Evolutionary conservation across 169 alveolate genomes (phyloP).

Genomic region (Plasmodium gallinaceum): DNA sequence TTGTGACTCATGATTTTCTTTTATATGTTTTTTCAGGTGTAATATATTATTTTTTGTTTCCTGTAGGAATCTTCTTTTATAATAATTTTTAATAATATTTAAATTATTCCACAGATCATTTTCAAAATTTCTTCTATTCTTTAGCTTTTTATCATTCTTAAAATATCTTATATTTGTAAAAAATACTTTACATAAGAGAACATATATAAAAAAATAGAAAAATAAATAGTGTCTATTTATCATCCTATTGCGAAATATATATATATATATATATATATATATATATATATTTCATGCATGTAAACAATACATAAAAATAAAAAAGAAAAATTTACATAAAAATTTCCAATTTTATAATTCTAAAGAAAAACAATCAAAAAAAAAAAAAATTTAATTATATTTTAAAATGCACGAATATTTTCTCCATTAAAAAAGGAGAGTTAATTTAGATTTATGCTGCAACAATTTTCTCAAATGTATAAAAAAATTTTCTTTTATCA

Average conservation of each 20-base stretch:
- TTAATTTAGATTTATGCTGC: too few relatives aligned
- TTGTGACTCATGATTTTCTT: background rate
- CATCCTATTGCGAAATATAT: background rate
- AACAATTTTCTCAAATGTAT: too few relatives aligned
- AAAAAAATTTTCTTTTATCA: too few relatives aligned
- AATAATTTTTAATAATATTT: background rate
- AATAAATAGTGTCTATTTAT: slow-evolving; percentile 2
- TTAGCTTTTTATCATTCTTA: background rate
- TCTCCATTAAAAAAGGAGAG: too few relatives aligned
- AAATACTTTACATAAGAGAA: background rate
- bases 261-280: background rate
- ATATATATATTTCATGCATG: background rate
- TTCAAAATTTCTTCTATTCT: background rate
- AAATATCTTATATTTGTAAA: background rate
- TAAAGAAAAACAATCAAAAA: too few relatives aligned
- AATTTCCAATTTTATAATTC: too few relatives aligned
- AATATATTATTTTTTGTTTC: background rate
- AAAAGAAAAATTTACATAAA: too few relatives aligned
- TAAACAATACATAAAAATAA: background rate
- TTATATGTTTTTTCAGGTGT: background rate
- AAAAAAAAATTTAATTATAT: too few relatives aligned
- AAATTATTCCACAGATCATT: background rate
- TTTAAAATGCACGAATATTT: too few relatives aligned
- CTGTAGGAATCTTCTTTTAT: background rate
- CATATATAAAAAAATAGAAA: background rate